These are phyloP conservation scores for Nemania diffusa DNA, from an alignment of 2,329 filamentous ascomycete species.

Conservation along the genomic window DNA sequence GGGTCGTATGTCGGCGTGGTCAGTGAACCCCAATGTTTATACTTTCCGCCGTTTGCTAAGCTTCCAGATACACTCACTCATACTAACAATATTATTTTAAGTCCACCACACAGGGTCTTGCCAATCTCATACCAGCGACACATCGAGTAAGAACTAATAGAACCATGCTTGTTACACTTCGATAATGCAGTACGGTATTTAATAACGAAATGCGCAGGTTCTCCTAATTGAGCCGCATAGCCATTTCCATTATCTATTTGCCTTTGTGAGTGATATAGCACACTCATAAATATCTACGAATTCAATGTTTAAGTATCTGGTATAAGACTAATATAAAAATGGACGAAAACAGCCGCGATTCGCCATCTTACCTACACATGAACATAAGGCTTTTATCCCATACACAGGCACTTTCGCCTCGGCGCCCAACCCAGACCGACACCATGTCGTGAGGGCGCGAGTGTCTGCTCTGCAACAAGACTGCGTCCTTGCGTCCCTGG, in stretches of 20 bases:
- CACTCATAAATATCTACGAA: neutral
- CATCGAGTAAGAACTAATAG: constrained; percentile 46
- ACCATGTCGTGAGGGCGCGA: constrained; percentile 51
- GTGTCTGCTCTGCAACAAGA: constrained; percentile 46
- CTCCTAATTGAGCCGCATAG: constrained; percentile 60
- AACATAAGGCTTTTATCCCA: constrained; percentile 61
- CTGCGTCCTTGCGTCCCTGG: no score
- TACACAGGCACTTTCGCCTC: constrained; percentile 51
- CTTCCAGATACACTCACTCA: neutral
- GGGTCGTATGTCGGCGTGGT: constrained; percentile 59
- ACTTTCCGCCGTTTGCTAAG: neutral
- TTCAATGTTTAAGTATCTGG: neutral
- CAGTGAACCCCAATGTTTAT: constrained; percentile 22
- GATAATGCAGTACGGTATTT: neutral
- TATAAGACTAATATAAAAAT: neutral
- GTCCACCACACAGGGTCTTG: constrained; percentile 50
- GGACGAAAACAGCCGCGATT: constrained; percentile 53
- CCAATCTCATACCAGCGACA: constrained; percentile 53
- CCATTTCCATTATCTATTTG: constrained; percentile 61
- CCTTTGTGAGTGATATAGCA: constrained; percentile 50
- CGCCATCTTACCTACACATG: constrained; percentile 55
- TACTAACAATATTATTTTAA: constrained; percentile 31
- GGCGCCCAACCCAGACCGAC: constrained; percentile 47
- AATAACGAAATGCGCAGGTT: constrained; percentile 38
- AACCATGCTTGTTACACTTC: neutral